Evolutionary conservation across 2,329 filamentous ascomycete genomes (phyloP), one percentile per base, ranked within the genome.

Genomic region (Scedosporium aurantiacum): DNA sequence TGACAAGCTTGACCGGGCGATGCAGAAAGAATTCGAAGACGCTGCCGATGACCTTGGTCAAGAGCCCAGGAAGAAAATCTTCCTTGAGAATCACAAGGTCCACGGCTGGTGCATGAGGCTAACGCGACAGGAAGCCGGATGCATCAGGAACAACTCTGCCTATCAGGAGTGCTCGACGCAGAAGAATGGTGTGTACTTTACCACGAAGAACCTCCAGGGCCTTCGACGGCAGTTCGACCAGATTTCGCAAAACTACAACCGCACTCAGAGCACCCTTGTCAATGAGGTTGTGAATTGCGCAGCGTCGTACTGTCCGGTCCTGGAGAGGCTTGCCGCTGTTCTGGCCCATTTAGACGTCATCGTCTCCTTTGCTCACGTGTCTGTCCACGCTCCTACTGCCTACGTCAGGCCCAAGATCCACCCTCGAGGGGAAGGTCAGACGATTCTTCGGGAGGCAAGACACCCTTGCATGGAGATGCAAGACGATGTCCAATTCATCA

Each of bases 391-490:
- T 0, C 94, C 94, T 1, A 91, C 88, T 0, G 87, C 91, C 5
- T 99, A 99, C 71, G 88, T 95, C 5, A 85, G 93, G 25, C 94
- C 94, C 4, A 95, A 84, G 71, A 92, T 99, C 70, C 91, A 99
- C 70, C 81, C 86, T 10, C 89, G 94, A 37, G 94, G 93, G 28
- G 85, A 89, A 56, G 94, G 93, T 3, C 88, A 91, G 68, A 99
- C 94, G 0, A 78, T 95, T 23, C 82, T 99, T n/a, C 89, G 87
- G 65, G 95, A 96, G 75, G 91, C 94, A 2, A 88, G 95, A 10
- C 94, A 99, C 70, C 95, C 95, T 0, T 99, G 94, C 71, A 90
- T 99, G 84, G 94, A 99, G 73, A 92, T 97, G 84, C 94, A 99
- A 74, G 95, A 99, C 68, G 94, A 99, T 69, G 87, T 99, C 50